Evolutionary conservation across 2,329 filamentous ascomycete species (phyloP).

Genomic region (Penicillium sp.): DNA sequence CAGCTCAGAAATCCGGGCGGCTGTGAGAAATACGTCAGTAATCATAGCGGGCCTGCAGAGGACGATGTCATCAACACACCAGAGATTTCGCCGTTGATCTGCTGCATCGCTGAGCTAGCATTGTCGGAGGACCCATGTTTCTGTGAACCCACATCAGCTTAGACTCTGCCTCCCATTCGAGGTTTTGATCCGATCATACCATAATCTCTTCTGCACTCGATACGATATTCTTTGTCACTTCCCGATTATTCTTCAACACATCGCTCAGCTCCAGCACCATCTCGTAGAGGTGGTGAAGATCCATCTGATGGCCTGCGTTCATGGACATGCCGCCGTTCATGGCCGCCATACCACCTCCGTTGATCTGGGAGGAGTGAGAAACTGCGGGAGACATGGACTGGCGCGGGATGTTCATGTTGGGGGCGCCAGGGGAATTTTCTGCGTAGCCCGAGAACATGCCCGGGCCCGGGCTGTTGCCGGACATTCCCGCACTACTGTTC

Average conservation of each 20-base stretch:
- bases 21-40: constrained; percentile 23
- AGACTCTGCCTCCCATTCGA: not conserved
- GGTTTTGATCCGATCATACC: constrained; percentile 29
- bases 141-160: constrained; percentile 27
- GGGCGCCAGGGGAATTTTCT: constrained; percentile 31
- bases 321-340: constrained; percentile 42
- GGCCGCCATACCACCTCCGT: constrained; percentile 38
- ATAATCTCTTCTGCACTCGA: constrained; percentile 50
- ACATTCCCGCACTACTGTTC: constrained; percentile 33
- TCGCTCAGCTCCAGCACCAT: constrained; percentile 52
- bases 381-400: constrained; percentile 36
- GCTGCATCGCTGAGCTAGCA: constrained; percentile 40
- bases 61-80: too few relatives aligned
- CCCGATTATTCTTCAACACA: constrained; percentile 50
- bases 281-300: constrained; percentile 50
- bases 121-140: constrained; percentile 45
- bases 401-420: constrained; percentile 37
- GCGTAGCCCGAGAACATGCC: constrained; percentile 35
- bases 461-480: constrained; percentile 26
- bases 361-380: constrained; percentile 33
- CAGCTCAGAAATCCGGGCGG: constrained; percentile 49
- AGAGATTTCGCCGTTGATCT: constrained; percentile 45
- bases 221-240: constrained; percentile 51
- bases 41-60: too few relatives aligned
- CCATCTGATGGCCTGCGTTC: constrained; percentile 53